These are phyloP conservation scores for Tolypocladium nubicola DNA, from an alignment of 2,329 filamentous ascomycete genomes.

Conservation along the genomic window DNA sequence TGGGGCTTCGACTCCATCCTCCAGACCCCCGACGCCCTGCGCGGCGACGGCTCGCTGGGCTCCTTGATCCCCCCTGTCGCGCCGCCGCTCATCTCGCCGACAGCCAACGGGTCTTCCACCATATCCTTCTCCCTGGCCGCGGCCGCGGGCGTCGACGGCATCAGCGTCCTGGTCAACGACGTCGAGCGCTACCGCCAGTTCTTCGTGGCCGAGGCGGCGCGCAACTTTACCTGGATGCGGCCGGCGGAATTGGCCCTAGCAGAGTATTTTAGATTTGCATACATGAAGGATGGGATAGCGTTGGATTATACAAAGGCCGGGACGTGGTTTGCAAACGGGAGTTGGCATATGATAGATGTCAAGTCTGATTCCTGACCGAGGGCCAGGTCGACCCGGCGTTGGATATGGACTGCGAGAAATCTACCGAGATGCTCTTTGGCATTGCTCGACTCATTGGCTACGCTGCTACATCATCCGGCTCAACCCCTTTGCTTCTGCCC, in stretches of 20 bases:
- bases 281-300: conserved; percentile 51
- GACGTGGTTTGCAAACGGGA: conserved; percentile 51
- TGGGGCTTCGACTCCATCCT: conserved; percentile 91
- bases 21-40: conserved; percentile 66
- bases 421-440: neutral
- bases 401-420: neutral
- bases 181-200: conserved; percentile 71
- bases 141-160: conserved; percentile 49
- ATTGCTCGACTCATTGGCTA: neutral
- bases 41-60: conserved; percentile 54
- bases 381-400: neutral
- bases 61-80: conserved; percentile 48
- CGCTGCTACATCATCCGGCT: neutral
- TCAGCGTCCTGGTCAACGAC: conserved; percentile 79
- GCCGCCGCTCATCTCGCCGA: conserved; percentile 35
- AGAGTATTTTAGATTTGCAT: conserved; percentile 72
- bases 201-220: conserved; percentile 41
- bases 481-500: neutral
- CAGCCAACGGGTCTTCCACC: conserved; percentile 38
- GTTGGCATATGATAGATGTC: conserved; percentile 37
- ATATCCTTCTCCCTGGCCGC: conserved; percentile 51
- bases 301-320: conserved; percentile 71
- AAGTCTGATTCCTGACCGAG: neutral
- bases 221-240: conserved; percentile 49
- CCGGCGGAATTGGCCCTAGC: conserved; percentile 33